Evolutionary conservation across 140 eudicot genomes (phyloP).

Genomic region (Bidens hawaiensis): DNA sequence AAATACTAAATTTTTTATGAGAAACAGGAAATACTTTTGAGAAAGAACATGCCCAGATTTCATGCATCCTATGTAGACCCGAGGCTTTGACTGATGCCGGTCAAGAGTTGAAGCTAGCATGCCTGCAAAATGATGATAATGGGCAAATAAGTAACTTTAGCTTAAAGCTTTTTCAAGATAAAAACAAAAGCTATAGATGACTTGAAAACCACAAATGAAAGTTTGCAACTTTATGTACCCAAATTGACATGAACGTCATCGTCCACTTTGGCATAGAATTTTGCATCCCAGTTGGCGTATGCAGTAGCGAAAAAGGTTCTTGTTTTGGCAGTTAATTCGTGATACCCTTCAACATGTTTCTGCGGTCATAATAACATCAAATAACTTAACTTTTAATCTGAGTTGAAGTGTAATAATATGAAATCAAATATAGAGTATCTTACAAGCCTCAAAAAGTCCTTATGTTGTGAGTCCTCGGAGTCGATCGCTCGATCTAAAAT

Average conservation of each 20-base stretch:
- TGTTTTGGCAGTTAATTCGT: slow-evolving; percentile 76
- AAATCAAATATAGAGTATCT: slow-evolving; percentile 6
- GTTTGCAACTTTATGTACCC: slow-evolving; percentile 34
- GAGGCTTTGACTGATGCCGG: slow-evolving; percentile 59
- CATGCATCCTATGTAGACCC: slow-evolving; percentile 80
- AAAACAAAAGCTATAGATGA: not conserved
- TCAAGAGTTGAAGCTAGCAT: slow-evolving; percentile 62
- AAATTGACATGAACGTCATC: slow-evolving; percentile 88
- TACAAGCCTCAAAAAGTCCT: slow-evolving; percentile 71
- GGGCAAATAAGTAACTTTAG: not conserved
- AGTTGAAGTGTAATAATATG: slow-evolving; percentile 5
- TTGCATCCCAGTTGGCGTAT: slow-evolving; percentile 79
- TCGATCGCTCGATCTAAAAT: slow-evolving; percentile 80
- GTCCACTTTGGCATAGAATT: slow-evolving; percentile 69
- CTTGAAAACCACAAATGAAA: slow-evolving; percentile 12
- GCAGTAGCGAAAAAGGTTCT: slow-evolving; percentile 66
- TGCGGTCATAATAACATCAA: slow-evolving; percentile 15
- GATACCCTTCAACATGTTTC: slow-evolving; percentile 91
- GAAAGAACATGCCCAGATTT: slow-evolving; percentile 84
- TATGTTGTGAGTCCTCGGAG: slow-evolving; percentile 60
- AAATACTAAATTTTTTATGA: not conserved
- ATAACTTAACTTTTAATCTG: slow-evolving; percentile 9
- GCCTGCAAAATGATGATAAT: slow-evolving; percentile 35
- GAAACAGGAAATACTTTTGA: slow-evolving; percentile 42
- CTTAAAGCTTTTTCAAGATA: not conserved